phyloP scores from a whole-genome alignment of 2,329 filamentous ascomycete genomes.

The Xylariaceae sp. region DNA sequence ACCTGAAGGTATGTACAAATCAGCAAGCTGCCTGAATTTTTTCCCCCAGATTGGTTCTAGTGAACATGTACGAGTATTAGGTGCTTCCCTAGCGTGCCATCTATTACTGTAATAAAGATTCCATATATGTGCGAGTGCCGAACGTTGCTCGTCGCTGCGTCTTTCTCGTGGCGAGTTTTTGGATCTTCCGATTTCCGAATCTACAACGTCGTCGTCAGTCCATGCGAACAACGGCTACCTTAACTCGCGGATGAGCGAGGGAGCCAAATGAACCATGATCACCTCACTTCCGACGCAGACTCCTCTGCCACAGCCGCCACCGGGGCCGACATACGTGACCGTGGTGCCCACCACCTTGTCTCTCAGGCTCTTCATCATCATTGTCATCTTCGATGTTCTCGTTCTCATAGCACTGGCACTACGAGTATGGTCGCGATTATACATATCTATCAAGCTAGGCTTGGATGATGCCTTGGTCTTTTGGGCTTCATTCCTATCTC shows the following conservation, averaged over 20 bases:
- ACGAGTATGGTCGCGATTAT: slow-evolving; percentile 16
- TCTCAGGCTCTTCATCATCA: slow-evolving; percentile 16
- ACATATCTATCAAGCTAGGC: slow-evolving; percentile 13
- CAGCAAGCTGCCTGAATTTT: no score
- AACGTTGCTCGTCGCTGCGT: no score
- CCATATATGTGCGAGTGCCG: no score
- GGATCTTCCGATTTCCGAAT: no score
- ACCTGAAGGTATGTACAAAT: no score
- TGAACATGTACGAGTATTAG: no score
- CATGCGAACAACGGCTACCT: slow-evolving; percentile 12
- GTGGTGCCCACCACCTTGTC: slow-evolving; percentile 12
- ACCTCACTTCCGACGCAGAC: slow-evolving; percentile 11
- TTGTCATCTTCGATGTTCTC: slow-evolving; percentile 11
- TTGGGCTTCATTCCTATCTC: slow-evolving; percentile 11
- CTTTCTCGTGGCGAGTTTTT: no score
- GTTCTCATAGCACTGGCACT: slow-evolving; percentile 14
- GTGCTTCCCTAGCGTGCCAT: no score
- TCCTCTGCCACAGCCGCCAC: slow-evolving; percentile 12
- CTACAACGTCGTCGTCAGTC: slow-evolving; percentile 7
- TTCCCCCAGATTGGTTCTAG: no score
- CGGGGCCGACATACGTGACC: slow-evolving; percentile 15
- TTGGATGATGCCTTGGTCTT: slow-evolving; percentile 20
- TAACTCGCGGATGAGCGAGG: slow-evolving; percentile 7
- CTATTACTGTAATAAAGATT: no score
- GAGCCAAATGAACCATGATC: slow-evolving; percentile 9